Base-by-base conservation (phyloP, 1,284 basidiomycete species). In the Cryptococcus hybrid region DNA sequence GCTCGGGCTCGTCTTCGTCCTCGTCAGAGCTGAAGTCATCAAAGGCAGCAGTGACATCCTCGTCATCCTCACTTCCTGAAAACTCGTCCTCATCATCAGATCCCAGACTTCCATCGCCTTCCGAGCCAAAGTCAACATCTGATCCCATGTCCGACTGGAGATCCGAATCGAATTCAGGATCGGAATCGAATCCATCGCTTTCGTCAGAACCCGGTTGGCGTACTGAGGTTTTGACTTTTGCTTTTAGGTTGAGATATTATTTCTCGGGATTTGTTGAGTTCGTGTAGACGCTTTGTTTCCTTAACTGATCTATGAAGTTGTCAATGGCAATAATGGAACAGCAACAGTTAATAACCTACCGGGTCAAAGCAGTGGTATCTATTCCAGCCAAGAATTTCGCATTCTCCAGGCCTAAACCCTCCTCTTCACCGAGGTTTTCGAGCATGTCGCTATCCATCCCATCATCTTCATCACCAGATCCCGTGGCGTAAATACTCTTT, bases 241-340 rank as follows among this genome's bases (percentile, higher is more conserved):
- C 5, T 59, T 42, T 65, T 58, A 45, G 56, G 42, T 38, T 69
- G 64, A 1, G 77, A 74, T 38, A 78, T 57, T 12, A 64, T 65
- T 46, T 78, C 68, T 30, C 67, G 61, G 6, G 63, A 40, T 60
- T 78, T 78, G 12, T 68, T 63, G 13, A 75, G 59, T 4, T 67
- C 67, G 56, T 79, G 77, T 39, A 79, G 55, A 37, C 78, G 62
- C 38, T 75, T 69, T 12, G 74, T 75, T 64, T 79, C 78, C 59
- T 78, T 78, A 0, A 62, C 63, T n/a, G 75, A 69, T 34, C 74
- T 75, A 43, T 2, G 0, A 38, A 54, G 46, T 55, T 34, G 57
- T 50, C 40, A 44, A 43, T 1, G 37, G 15, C 30, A 18, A n/a
- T 30, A 30, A 30, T 34, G n/a, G 3, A 38, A 12, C 11, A 46